Evolutionary conservation across 495 filamentous ascomycete genomes (phyloP), one percentile per base, ranked within the genome.

Genomic region (Penicillium ucsense): DNA sequence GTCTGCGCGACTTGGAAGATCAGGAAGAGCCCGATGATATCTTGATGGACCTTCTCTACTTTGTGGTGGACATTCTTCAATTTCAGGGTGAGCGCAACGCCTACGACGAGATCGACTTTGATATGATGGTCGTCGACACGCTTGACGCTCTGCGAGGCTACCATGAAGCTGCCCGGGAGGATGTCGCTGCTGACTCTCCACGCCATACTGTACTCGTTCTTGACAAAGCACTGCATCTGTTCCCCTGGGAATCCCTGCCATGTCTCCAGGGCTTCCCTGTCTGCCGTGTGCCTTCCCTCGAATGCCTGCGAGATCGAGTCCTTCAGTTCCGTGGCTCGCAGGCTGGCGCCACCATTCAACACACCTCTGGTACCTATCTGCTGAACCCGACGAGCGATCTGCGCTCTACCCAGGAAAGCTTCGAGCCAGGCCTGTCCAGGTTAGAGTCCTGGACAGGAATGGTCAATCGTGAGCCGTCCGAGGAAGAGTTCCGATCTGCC

Each of bases 31-130:
- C 90, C 3, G 89, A 94, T 45, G 92, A 97, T 52, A 79, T 82
- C 0, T 61, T 98, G 37, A 86, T 81, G 54, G 92, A 98, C 61
- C 68, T 98, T 41, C 75, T 98, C 1, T 95, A 95, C 63, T 97
- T 96, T 57, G 87, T 97, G 6, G 82, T 97, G 4, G 92, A 98
- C 60, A 90, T 97, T 42, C 70, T 97, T 30, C 94, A 97, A 65
- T 98, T 97, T 65, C 86, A 94, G 52, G 92, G 92, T 2, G 92
- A 98, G 65, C 78, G 82, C 31, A 97, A 97, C 63, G 92, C 94
- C 3, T 96, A 95, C 68, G 94, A 97, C 59, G 92, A 98, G 68
- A 85, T 98, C 55, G 90, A 98, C 61, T 91, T 95, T 53, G 92
- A 98, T 57, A 76, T 80, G 62, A 89, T 96, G 74, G 80, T 85